Evolutionary conservation across 768 basidiomycete genomes (phyloP).

Genomic region (Kwoniella dendrophila): DNA sequence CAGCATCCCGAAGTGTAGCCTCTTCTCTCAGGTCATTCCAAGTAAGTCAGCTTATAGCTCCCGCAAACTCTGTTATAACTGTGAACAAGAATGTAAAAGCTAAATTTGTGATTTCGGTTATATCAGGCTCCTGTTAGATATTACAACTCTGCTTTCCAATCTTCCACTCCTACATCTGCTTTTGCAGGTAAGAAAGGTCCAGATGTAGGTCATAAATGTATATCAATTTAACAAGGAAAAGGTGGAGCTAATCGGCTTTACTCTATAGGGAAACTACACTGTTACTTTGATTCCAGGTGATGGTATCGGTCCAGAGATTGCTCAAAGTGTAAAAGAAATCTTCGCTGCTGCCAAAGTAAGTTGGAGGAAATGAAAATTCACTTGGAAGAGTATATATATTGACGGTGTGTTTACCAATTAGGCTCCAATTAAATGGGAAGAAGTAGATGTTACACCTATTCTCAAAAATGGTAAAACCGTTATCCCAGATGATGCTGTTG

Average conservation of each 20-base stretch:
- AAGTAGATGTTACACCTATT: conserved; percentile 93
- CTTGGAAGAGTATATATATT: not conserved
- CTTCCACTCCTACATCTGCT: conserved; percentile 74
- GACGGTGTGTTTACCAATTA: conserved; percentile 48
- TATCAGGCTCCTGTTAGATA: conserved; percentile 29
- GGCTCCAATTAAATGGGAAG: conserved; percentile 99
- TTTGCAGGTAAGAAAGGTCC: conserved; percentile 87
- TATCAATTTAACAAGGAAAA: not conserved
- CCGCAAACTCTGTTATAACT: too few species aligned
- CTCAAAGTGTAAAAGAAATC: conserved; percentile 91
- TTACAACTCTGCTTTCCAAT: conserved; percentile 54
- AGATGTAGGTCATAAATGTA: conserved; percentile 66
- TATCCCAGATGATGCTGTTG: conserved; percentile 88
- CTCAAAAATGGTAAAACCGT: conserved; percentile 94
- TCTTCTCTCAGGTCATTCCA: conserved; percentile 35
- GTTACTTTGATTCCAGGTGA: conserved; percentile 97
- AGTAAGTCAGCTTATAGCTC: conserved; percentile 8
- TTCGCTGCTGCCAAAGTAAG: conserved; percentile 78
- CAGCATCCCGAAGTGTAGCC: conserved; percentile 29
- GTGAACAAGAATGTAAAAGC: too few species aligned
- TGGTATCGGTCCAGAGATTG: conserved; percentile 98
- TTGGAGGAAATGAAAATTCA: not conserved
- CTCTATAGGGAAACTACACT: conserved; percentile 82
- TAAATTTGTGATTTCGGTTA: not conserved
- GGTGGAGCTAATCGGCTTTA: conserved; percentile 3